These are phyloP conservation scores for Phyllostachys edulis DNA, from an alignment of 176 grass and related monocot species.

Conservation along the genomic window DNA sequence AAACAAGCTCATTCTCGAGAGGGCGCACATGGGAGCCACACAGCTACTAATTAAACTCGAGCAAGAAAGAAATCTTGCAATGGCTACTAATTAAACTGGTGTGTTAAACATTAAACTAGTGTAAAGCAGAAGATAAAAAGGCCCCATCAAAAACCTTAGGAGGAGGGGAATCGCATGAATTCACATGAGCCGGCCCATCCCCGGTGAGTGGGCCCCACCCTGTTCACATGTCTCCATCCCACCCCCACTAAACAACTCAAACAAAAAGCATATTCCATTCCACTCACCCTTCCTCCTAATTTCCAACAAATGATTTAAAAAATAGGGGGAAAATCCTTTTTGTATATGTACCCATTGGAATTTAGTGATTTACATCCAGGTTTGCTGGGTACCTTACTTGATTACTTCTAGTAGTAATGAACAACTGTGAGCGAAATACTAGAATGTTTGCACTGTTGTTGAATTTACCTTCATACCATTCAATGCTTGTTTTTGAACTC, in stretches of 20 bases:
- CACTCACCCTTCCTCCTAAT: not conserved
- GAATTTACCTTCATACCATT: not conserved
- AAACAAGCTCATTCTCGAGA: constrained; percentile 15
- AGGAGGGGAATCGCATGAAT: not conserved
- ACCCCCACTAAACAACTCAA: not conserved
- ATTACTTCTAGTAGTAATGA: not conserved
- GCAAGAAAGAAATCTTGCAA: constrained; percentile 22
- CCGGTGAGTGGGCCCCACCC: constrained; percentile 24
- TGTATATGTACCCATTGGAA: not conserved
- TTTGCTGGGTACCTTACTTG: not conserved
- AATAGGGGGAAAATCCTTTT: not conserved
- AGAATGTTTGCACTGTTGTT: not conserved
- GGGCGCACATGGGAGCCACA: constrained; percentile 31
- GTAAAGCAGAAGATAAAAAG: not conserved
- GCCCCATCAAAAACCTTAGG: not conserved
- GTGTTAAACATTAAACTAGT: not conserved
- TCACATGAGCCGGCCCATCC: not conserved
- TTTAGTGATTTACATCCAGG: not conserved
- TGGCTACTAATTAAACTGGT: not conserved
- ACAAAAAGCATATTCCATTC: not conserved
- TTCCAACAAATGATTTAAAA: not conserved
- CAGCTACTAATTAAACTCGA: not conserved
- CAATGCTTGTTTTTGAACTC: not conserved
- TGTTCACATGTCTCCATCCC: constrained; percentile 48
- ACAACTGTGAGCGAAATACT: not conserved